Evolutionary conservation across 2,329 filamentous ascomycete genomes (phyloP).

Genomic region (Pseudogymnoascus sp.): DNA sequence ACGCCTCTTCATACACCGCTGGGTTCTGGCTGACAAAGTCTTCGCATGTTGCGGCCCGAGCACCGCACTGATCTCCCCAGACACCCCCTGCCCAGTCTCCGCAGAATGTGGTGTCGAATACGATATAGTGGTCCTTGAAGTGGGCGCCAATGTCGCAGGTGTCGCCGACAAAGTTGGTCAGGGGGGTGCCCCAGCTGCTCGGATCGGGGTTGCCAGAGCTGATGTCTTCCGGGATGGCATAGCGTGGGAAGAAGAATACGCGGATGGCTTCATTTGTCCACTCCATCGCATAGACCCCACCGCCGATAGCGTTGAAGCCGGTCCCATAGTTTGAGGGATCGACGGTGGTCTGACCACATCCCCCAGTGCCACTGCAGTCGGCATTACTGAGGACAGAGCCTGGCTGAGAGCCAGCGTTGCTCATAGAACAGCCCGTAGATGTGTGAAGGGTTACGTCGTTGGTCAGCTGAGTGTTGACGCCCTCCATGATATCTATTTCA

Average conservation of each 20-base stretch:
- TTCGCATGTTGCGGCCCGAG: conserved; percentile 56
- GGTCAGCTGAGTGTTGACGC: conserved; percentile 54
- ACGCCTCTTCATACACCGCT: conserved; percentile 60
- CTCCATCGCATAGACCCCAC: conserved; percentile 66
- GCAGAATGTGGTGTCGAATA: conserved; percentile 80
- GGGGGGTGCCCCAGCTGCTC: conserved; percentile 57
- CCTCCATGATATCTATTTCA: conserved; percentile 77
- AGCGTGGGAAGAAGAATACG: conserved; percentile 74
- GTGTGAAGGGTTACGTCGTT: conserved; percentile 65
- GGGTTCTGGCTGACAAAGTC: conserved; percentile 68
- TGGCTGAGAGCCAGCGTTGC: conserved; percentile 38
- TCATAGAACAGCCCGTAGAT: conserved; percentile 48
- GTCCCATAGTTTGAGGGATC: conserved; percentile 53
- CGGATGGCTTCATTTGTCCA: conserved; percentile 67
- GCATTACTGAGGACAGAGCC: conserved; percentile 38
- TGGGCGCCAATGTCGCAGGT: conserved; percentile 62
- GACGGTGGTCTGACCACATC: conserved; percentile 49
- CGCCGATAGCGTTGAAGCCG: conserved; percentile 61
- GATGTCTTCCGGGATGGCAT: conserved; percentile 56
- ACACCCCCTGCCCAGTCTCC: conserved; percentile 75
- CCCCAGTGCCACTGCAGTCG: conserved; percentile 52
- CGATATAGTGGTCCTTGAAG: conserved; percentile 66
- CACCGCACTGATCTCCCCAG: conserved; percentile 56
- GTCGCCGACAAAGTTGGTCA: conserved; percentile 59
- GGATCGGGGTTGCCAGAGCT: conserved; percentile 53